These are phyloP conservation scores for Mayamaea pseudoterrestris DNA, from an alignment of 108 stramenopile genomes.

Conservation along the genomic window DNA sequence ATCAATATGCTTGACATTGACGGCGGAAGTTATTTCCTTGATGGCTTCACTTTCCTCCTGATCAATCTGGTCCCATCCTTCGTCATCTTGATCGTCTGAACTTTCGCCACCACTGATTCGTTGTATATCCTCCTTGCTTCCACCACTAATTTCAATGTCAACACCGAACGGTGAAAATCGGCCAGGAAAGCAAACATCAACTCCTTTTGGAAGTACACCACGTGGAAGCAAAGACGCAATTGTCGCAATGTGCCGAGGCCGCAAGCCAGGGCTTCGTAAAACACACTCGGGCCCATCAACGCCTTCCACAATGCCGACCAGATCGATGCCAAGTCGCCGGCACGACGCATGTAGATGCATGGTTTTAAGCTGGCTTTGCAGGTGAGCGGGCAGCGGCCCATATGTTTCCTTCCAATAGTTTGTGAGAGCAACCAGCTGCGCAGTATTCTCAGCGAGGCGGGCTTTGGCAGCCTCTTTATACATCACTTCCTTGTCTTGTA, in stretches of 20 bases:
- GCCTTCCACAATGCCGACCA: constrained; percentile 45
- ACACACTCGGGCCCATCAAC: constrained; percentile 42
- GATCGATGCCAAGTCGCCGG: constrained; percentile 67
- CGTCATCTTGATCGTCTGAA: constrained; percentile 49
- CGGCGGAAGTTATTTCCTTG: constrained; percentile 72
- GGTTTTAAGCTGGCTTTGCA: constrained; percentile 64
- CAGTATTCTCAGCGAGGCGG: constrained; percentile 66
- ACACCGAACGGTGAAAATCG: constrained; percentile 44
- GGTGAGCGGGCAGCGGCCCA: constrained; percentile 48
- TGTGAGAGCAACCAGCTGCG: constrained; percentile 59
- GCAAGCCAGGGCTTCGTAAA: constrained; percentile 65
- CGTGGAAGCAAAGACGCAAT: constrained; percentile 48
- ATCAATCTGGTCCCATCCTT: constrained; percentile 77
- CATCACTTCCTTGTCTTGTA: constrained; percentile 38
- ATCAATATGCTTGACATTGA: constrained; percentile 38
- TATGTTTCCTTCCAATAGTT: constrained; percentile 65
- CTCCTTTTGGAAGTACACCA: constrained; percentile 43
- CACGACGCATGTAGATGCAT: constrained; percentile 79
- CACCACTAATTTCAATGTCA: constrained; percentile 51
- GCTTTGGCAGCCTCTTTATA: constrained; percentile 44
- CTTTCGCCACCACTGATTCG: constrained; percentile 22
- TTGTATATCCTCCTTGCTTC: constrained; percentile 49
- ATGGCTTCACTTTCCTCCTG: constrained; percentile 79
- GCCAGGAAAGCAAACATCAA: constrained; percentile 62
- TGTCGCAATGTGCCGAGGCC: constrained; percentile 73